Evolutionary conservation across 176 grass and related monocot species (phyloP).

Genomic region (Carex kokanica): DNA sequence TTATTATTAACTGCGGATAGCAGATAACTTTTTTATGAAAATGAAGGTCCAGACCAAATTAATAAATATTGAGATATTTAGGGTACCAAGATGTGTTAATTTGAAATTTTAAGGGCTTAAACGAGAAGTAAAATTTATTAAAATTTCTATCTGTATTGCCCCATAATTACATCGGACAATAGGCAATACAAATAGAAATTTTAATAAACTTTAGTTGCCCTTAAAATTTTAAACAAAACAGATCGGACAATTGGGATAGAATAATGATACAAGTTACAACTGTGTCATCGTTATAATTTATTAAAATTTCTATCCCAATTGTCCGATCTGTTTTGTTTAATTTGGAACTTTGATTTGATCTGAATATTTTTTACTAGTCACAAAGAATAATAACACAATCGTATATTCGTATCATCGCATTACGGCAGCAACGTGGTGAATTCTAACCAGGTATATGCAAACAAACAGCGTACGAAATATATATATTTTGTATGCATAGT

Average conservation of each 20-base stretch:
- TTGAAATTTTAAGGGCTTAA: background rate
- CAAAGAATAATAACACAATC: background rate
- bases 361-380: background rate
- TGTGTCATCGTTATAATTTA: too few relatives aligned
- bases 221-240: too few relatives aligned
- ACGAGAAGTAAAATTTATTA: background rate
- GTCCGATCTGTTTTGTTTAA: background rate
- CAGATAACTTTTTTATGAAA: background rate
- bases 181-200: too few relatives aligned
- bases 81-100: background rate
- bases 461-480: too few relatives aligned
- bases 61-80: background rate
- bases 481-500: background rate
- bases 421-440: too few relatives aligned
- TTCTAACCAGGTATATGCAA: too few relatives aligned
- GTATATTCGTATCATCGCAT: too few relatives aligned
- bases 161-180: too few relatives aligned
- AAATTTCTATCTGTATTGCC: too few relatives aligned
- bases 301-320: background rate
- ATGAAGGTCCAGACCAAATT: background rate
- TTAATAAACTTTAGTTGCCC: too few relatives aligned
- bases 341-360: background rate
- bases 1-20: background rate
- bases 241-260: too few relatives aligned
- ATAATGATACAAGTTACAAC: too few relatives aligned